Conservation (phyloP, 1,284 basidiomycete genomes). For the Ganoderma lucidum region DNA sequence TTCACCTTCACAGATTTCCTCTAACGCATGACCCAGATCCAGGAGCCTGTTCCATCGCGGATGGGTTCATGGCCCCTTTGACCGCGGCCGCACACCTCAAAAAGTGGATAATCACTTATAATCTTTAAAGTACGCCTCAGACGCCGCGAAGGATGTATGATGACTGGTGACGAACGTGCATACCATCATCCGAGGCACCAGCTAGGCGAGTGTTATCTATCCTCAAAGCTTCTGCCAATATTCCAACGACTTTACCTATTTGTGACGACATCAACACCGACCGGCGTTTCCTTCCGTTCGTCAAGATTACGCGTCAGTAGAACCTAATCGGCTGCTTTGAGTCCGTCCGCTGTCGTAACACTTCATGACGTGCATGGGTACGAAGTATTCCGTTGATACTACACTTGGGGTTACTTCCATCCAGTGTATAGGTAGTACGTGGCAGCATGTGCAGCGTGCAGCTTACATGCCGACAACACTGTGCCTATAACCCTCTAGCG, state of each 20-base stretch:
- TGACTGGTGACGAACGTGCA: background rate
- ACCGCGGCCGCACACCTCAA: background rate
- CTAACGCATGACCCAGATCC: background rate
- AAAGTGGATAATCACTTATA: too few species aligned
- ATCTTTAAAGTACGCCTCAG: background rate
- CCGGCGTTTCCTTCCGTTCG: slow-evolving; percentile 39
- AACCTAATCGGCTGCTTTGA: too few species aligned
- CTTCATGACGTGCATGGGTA: background rate
- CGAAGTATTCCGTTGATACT: too few species aligned
- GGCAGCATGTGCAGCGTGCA: too few species aligned
- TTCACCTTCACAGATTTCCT: background rate
- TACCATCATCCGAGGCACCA: background rate
- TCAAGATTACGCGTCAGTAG: too few species aligned
- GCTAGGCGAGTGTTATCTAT: background rate
- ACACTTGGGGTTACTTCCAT: too few species aligned
- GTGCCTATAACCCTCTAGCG: too few species aligned
- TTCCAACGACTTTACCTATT: background rate
- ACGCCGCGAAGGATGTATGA: background rate
- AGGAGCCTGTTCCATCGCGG: background rate
- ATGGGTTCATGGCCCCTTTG: background rate
- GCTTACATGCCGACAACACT: background rate
- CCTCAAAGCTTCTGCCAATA: background rate
- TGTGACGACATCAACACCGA: background rate
- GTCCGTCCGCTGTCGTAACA: too few species aligned
- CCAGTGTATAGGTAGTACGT: too few species aligned